Evolutionary conservation across 208 protist genomes (phyloP), one percentile per base, ranked within the genome.

Genomic region (Wallacemonas sp.): DNA sequence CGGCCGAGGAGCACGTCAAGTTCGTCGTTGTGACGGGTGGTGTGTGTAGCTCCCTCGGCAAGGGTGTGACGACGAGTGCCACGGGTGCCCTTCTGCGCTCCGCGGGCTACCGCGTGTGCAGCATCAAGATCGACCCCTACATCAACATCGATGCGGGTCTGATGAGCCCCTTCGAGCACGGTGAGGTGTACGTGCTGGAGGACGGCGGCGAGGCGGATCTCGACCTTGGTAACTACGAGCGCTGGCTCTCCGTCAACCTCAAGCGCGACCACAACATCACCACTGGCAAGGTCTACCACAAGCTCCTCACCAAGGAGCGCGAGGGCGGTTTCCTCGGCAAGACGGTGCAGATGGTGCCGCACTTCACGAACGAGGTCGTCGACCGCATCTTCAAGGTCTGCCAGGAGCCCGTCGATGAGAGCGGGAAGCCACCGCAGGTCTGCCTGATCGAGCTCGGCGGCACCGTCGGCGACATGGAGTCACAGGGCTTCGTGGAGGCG

Each of bases 61-160:
- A 99, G 75, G 99, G 91, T 39, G 86, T 97, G 41, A 95, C 86
- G 9, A 95, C 80, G 19, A 95, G 85, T 30, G 85, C 83, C 39
- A 91, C 88, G 17, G 90, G 88, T 33, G 90, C 88, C 16, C 65
- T 98, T 23, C 82, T 97, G 9, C 92, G 93, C 30, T 75, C 91
- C 17, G 67, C 82, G 2, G 97, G 98, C 29, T 94, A 94, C 60
- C 81, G 85, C 24, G 96, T 99, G 11, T 99, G 97, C 61, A 91
- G 94, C 54, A 98, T 99, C 68, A 99, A 99, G 80, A 99, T 99
- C 71, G 99, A 99, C 65, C 99, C 99, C 16, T 99, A 99, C 84
- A 90, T 99, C 72, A 99, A 99, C 82, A 90, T 98, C 36, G 96
- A 98, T 68, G 93, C 94, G 2, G 92, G 92, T 12, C 70, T 97